Base-by-base conservation (phyloP, 148 eudicot species). In the Amaranthus hypochondriacus region DNA sequence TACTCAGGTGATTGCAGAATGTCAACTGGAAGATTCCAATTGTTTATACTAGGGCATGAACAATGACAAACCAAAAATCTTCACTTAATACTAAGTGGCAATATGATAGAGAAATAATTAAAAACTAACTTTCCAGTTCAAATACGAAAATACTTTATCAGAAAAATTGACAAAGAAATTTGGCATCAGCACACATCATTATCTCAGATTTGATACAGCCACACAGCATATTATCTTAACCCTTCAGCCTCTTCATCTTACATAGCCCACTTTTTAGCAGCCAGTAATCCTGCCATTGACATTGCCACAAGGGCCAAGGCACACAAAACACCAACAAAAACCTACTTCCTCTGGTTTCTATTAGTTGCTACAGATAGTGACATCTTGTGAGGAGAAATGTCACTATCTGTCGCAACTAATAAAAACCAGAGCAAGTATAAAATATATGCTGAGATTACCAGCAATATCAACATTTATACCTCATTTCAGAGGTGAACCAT, bases 141-240 rank as follows among this genome's bases (percentile, higher is more conserved):
- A 28, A 28, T 28, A 28, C 39, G 39, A 28, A 28, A 28, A 28
- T 28, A 28, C 39, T 10, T 0, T 12, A 58, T 58, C 62, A 58
- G n/a, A 58, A 9, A 58, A 18, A 58, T n/a, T 2, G 62, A 58
- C 21, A 11, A n/a, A 58, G 39, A 58, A 58, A 15, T 14, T 14
- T 15, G 62, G 8, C 8, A 58, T 58, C 62, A 58, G 62, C 62
- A n/a, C 62, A 58, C 8, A 15, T 15, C 62, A 58, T 6, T 15
- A 18, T n/a, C 15, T 42, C 67, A 44, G 46, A 2, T 4, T 4
- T 12, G 67, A 28, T 28, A 28, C 39, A 28, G 15, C 43, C 11
- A 14, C 67, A 63, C 3, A 15, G 67, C 67, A 63, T 10, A 63
- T 63, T 49, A 44, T 63, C 67, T 44, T 63, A 15, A n/a, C 51